A percentile compares a stretch with the other conserved stretches of the same genome.
Conservation (phyloP, 225 moss, liverwort and hornwort genomes). For the Ulota crispa region DNA sequence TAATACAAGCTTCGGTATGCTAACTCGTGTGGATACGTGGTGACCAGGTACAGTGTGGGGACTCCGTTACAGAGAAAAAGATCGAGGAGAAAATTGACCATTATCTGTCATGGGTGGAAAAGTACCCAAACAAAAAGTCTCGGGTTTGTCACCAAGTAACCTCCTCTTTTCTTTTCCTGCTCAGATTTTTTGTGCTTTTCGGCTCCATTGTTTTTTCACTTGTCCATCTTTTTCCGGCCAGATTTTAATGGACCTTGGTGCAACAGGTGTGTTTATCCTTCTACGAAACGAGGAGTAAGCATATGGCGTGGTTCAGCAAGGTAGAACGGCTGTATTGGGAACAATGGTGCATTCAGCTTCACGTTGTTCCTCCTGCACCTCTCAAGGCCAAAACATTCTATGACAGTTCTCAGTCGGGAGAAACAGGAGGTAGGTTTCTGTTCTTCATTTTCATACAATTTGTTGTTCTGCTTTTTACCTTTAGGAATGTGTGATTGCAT, state of each 20-base stretch:
- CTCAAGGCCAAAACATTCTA: constrained; percentile 47
- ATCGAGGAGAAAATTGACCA: constrained; percentile 98
- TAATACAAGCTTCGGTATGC: not conserved
- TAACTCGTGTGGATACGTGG: constrained; percentile 19
- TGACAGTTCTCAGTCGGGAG: constrained; percentile 45
- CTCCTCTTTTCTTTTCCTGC: not conserved
- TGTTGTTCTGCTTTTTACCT: not conserved
- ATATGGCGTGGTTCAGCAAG: constrained; percentile 82
- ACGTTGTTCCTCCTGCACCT: constrained; percentile 62
- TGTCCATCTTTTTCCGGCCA: not conserved
- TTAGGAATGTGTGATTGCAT: not conserved
- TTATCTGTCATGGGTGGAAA: constrained; percentile 94
- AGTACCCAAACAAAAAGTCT: constrained; percentile 94
- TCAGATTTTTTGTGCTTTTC: not conserved
- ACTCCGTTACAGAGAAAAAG: constrained; percentile 81
- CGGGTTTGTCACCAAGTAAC: constrained; percentile 46
- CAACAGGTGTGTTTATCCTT: constrained; percentile 75
- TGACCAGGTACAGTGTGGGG: constrained; percentile 83
- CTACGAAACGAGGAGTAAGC: constrained; percentile 79
- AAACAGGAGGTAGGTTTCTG: constrained; percentile 41
- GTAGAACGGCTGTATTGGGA: constrained; percentile 78
- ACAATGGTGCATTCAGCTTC: constrained; percentile 83
- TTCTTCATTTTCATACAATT: not conserved
- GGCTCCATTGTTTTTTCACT: not conserved
- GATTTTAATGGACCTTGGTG: constrained; percentile 3